phyloP scores from a whole-genome alignment of 2,329 filamentous ascomycete species.

The Knoxdaviesia capensis region DNA sequence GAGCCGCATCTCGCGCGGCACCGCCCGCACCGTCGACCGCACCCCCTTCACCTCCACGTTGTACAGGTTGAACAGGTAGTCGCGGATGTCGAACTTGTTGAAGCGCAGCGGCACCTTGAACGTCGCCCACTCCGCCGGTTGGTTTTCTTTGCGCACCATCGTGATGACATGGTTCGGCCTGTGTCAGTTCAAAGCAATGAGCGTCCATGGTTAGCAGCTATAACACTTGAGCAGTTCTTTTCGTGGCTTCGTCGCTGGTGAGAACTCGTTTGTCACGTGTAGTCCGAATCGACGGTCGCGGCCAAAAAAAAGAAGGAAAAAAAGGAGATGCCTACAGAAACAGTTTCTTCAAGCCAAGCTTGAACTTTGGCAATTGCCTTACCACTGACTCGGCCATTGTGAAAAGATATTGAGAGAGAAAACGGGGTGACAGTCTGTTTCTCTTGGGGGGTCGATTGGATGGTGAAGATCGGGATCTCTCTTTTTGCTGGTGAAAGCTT shows the following conservation, averaged over 20 bases:
- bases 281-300: not conserved
- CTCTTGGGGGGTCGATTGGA: too few relatives aligned
- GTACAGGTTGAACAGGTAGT: constrained; percentile 84
- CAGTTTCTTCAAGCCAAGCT: constrained; percentile 30
- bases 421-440: too few relatives aligned
- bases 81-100: constrained; percentile 90
- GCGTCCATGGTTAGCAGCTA: not conserved
- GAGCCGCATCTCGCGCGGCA: constrained; percentile 29
- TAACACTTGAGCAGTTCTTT: too few relatives aligned
- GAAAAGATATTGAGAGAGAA: not conserved
- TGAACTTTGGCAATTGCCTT: constrained; percentile 21
- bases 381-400: constrained; percentile 20
- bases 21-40: constrained; percentile 37
- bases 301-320: not conserved
- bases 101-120: constrained; percentile 83
- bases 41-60: constrained; percentile 51
- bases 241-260: too few relatives aligned
- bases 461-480: too few relatives aligned
- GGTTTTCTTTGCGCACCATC: constrained; percentile 50
- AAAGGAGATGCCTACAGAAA: constrained; percentile 25
- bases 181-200: constrained; percentile 1
- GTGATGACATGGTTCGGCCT: constrained; percentile 70
- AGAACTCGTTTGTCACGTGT: not conserved
- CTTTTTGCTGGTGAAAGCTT: too few relatives aligned
- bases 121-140: constrained; percentile 62